phyloP scores from a whole-genome alignment of 2,329 filamentous ascomycete genomes.

The Geosmithia morbida region DNA sequence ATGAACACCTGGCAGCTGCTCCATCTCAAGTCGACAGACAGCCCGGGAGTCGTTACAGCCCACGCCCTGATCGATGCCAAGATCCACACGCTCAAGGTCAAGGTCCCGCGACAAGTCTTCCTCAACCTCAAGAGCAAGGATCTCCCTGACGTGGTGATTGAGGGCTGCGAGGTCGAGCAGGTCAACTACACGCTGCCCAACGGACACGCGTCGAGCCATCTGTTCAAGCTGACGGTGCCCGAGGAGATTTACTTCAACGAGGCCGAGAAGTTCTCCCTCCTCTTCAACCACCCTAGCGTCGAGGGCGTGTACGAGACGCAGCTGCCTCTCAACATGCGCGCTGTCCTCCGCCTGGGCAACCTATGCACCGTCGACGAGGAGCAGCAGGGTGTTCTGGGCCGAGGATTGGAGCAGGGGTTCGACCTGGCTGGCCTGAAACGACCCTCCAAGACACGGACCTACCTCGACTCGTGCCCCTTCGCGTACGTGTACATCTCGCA shows the following conservation, averaged over 20 bases:
- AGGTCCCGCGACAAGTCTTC: slow-evolving; percentile 79
- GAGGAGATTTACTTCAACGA: slow-evolving; percentile 82
- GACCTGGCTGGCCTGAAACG: slow-evolving; percentile 65
- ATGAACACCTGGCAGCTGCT: slow-evolving; percentile 91
- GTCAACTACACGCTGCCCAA: slow-evolving; percentile 90
- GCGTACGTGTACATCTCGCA: slow-evolving; percentile 90
- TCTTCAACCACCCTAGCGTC: slow-evolving; percentile 87
- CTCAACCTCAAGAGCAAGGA: slow-evolving; percentile 82
- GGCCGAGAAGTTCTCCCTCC: slow-evolving; percentile 61
- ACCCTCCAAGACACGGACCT: slow-evolving; percentile 48
- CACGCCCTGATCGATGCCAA: slow-evolving; percentile 90
- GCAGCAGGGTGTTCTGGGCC: slow-evolving; percentile 81
- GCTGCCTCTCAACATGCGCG: slow-evolving; percentile 72
- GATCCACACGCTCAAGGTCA: slow-evolving; percentile 75
- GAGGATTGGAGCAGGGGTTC: slow-evolving; percentile 86
- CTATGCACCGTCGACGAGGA: slow-evolving; percentile 85
- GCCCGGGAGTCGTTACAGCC: slow-evolving; percentile 72
- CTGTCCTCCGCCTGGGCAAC: slow-evolving; percentile 79
- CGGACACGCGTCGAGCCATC: slow-evolving; percentile 80
- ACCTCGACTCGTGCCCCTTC: slow-evolving; percentile 61
- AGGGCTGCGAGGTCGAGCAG: slow-evolving; percentile 79
- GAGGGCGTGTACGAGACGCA: slow-evolving; percentile 97
- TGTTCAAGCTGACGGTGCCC: slow-evolving; percentile 85
- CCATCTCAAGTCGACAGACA: slow-evolving; percentile 71
- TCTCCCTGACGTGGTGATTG: slow-evolving; percentile 75